phyloP scores from a whole-genome alignment of 306 rosid genomes.

The Cajanus cajan region DNA sequence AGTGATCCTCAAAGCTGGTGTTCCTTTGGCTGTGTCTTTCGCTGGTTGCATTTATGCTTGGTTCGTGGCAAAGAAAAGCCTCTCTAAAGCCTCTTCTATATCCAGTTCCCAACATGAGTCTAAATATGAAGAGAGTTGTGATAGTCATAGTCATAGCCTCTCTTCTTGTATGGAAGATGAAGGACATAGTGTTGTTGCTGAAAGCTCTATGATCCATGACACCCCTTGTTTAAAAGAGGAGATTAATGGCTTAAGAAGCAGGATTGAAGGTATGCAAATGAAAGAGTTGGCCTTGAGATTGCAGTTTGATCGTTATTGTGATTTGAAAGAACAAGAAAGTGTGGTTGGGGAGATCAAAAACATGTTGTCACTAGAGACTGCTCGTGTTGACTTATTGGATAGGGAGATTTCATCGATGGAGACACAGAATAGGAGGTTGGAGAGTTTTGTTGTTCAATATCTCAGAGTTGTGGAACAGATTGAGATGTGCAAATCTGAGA shows the following conservation, averaged over 20 bases:
- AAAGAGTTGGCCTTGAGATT: conserved; percentile 47
- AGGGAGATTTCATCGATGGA: conserved; percentile 50
- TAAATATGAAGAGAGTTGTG: conserved; percentile 36
- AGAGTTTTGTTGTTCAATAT: conserved; percentile 34
- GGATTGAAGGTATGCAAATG: conserved; percentile 50
- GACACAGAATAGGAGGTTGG: conserved; percentile 46
- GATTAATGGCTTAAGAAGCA: conserved; percentile 35
- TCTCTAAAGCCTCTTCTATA: conserved; percentile 13
- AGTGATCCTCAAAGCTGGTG: conserved; percentile 54
- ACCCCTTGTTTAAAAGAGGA: conserved; percentile 37
- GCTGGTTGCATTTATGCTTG: conserved; percentile 55
- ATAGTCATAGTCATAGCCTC: conserved; percentile 18
- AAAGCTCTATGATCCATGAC: not conserved
- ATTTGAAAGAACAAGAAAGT: conserved; percentile 58
- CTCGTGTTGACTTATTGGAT: conserved; percentile 53
- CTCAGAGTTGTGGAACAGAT: conserved; percentile 44
- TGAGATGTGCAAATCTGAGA: conserved; percentile 52
- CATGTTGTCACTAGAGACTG: conserved; percentile 43
- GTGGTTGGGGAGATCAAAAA: conserved; percentile 43
- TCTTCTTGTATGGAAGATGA: conserved; percentile 31
- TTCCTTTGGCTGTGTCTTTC: conserved; percentile 59
- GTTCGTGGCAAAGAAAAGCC: conserved; percentile 43
- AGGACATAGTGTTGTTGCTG: conserved; percentile 6
- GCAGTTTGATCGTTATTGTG: conserved; percentile 44
- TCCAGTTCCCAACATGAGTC: conserved; percentile 21